These are phyloP conservation scores for Ceratobasidium theobromae DNA, from an alignment of 1,284 basidiomycete genomes.

Conservation along the genomic window DNA sequence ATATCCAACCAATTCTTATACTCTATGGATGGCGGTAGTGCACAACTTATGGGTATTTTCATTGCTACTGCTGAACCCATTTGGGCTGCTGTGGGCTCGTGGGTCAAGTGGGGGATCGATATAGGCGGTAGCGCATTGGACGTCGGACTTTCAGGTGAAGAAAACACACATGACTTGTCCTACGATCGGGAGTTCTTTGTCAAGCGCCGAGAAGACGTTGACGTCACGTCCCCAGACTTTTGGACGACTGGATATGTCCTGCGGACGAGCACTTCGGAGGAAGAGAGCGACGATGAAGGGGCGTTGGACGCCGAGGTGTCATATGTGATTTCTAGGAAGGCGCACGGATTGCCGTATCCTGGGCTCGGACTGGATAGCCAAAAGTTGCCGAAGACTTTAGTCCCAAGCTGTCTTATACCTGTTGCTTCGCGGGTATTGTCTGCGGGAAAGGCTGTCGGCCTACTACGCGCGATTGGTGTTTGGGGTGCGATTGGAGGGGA, in stretches of 20 bases:
- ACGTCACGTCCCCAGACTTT: constrained; percentile 69
- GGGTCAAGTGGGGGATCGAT: constrained; percentile 75
- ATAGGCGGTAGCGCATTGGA: constrained; percentile 45
- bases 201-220: constrained; percentile 62
- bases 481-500: constrained; percentile 14
- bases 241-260: constrained; percentile 75
- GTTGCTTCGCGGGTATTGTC: constrained; percentile 61
- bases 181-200: constrained; percentile 74
- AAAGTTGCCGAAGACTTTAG: constrained; percentile 44
- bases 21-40: constrained; percentile 50
- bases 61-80: constrained; percentile 63
- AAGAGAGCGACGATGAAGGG: constrained; percentile 40
- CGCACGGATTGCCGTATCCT: not conserved
- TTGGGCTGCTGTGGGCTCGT: constrained; percentile 71
- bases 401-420: constrained; percentile 62
- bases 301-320: constrained; percentile 39
- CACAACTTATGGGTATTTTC: constrained; percentile 65
- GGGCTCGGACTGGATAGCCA: not conserved
- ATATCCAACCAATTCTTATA: not conserved
- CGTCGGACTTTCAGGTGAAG: constrained; percentile 35
- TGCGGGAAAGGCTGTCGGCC: constrained; percentile 77
- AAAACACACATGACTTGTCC: constrained; percentile 21
- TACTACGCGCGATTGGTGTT: constrained; percentile 55
- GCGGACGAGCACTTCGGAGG: constrained; percentile 44
- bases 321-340: constrained; percentile 20